Conservation (phyloP, 179 eudicot species). For the Gypsophila paniculata region DNA sequence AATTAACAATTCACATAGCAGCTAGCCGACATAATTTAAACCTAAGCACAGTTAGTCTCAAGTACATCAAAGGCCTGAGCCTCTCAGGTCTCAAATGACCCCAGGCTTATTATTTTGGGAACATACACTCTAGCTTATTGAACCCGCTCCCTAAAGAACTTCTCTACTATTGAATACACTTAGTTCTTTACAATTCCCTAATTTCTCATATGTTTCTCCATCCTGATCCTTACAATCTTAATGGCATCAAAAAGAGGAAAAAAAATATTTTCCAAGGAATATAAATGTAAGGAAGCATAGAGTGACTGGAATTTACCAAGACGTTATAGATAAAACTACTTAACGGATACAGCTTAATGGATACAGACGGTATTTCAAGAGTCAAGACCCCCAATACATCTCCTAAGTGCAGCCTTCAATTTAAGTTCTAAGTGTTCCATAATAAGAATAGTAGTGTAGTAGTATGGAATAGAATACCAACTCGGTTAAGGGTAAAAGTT, state of each 20-base stretch:
- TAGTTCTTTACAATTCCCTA: background rate
- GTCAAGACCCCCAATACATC: background rate
- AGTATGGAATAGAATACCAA: slow-evolving; percentile 6
- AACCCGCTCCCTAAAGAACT: background rate
- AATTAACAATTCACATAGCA: background rate
- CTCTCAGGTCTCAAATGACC: too few species aligned
- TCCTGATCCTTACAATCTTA: background rate
- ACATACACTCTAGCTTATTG: background rate
- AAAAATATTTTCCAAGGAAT: background rate
- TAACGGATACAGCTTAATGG: background rate
- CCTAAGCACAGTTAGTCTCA: background rate
- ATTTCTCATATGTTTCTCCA: background rate
- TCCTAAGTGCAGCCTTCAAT: background rate
- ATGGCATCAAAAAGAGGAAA: background rate
- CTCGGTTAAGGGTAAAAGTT: background rate
- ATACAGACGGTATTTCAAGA: background rate
- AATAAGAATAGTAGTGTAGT: background rate
- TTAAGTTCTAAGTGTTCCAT: background rate
- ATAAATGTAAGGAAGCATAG: too few species aligned
- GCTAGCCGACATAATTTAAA: background rate
- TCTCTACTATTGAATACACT: background rate
- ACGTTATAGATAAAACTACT: background rate
- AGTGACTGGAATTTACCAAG: background rate
- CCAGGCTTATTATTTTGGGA: too few species aligned
- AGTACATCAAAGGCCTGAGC: slow-evolving; percentile 9